Evolutionary conservation across 768 basidiomycete species (phyloP).

Genomic region (Phaeotremella fagi): DNA sequence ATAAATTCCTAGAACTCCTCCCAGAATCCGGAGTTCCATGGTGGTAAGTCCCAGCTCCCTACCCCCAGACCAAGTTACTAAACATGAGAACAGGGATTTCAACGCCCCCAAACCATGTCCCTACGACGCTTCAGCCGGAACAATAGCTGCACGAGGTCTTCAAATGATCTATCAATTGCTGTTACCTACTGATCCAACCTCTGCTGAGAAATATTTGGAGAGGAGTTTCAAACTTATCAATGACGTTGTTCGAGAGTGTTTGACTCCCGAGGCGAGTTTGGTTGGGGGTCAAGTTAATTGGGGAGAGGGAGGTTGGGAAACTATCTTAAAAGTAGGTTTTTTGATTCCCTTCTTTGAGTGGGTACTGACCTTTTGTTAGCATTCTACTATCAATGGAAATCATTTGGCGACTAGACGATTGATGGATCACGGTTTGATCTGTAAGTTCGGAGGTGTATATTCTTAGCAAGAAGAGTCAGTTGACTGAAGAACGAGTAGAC

Average conservation of each 20-base stretch:
- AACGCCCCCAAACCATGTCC: conserved; percentile 31
- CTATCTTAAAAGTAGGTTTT: conserved; percentile 21
- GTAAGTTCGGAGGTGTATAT: conserved; percentile 18
- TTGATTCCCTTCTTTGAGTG: background rate
- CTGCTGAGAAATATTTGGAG: conserved; percentile 29
- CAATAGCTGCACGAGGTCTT: conserved; percentile 31
- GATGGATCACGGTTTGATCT: conserved; percentile 39
- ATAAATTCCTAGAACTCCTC: conserved; percentile 28
- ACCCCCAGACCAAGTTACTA: background rate
- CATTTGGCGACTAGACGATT: conserved; percentile 11
- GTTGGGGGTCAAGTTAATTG: conserved; percentile 26
- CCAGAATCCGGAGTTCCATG: conserved; percentile 27
- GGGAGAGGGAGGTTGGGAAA: conserved; percentile 40
- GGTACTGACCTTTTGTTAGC: conserved; percentile 10
- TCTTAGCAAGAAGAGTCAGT: background rate
- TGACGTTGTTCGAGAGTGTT: conserved; percentile 24
- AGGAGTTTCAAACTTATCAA: conserved; percentile 25
- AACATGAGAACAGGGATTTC: conserved; percentile 28
- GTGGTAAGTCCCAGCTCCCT: conserved; percentile 24
- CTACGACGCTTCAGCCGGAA: conserved; percentile 37
- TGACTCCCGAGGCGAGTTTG: conserved; percentile 19
- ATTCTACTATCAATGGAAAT: conserved; percentile 40
- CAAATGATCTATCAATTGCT: conserved; percentile 31
- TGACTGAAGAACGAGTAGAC: conserved; percentile 14
- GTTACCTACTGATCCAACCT: conserved; percentile 7